Base-by-base conservation (phyloP, 2,329 filamentous ascomycete genomes). In the Trichoderma lentiforme region DNA sequence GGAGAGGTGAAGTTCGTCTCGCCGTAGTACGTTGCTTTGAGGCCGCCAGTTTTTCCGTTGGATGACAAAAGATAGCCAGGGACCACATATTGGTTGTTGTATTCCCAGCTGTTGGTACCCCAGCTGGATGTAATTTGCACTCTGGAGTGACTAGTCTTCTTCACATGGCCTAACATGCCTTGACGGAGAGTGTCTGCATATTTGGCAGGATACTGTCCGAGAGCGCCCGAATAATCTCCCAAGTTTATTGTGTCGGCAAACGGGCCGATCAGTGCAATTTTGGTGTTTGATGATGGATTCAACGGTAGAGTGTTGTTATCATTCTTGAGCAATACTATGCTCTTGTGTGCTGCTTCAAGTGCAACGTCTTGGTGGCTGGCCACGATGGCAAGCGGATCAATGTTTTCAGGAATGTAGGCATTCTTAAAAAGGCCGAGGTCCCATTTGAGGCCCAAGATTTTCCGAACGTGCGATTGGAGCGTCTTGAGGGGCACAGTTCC, bases 61-160 rank as follows among this genome's bases (percentile, higher is more conserved):
- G 65, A 28, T 8, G 71, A 72, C 14, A 72, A 47, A 14, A 70
- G 66, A 18, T 72, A 72, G 1, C 64, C 34, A 4, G 71, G 65
- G 15, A 72, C 32, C 3, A 70, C 71, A 34, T 65, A 72, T 30
- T 72, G 71, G 66, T 72, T 72, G 24, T 70, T 70, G 47, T 70
- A 72, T 43, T 72, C 71, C 71, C 71, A 72, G 34, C 66, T 70
- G n/a, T 72, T 72, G 11, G 58, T 64, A 4, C 71, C 71, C 71
- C 71, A 72, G 11, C 71, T 72, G 15, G 66, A 58, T 34, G 11
- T 34, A 11, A 72, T 39, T 24, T 61, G 28, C 8, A 32, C 63
- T 9, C 26, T n/a, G 1, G 65, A 58, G 32, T 28, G 32, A 14
- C 47, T 34, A 6, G 24, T 60, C 14, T 72, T 64, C 6, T 70